Percentiles rank a stretch among this genome's conserved stretches.
These are phyloP conservation scores for Phialophora verrucosa DNA, from an alignment of 2,329 filamentous ascomycete species.

Conservation along the genomic window DNA sequence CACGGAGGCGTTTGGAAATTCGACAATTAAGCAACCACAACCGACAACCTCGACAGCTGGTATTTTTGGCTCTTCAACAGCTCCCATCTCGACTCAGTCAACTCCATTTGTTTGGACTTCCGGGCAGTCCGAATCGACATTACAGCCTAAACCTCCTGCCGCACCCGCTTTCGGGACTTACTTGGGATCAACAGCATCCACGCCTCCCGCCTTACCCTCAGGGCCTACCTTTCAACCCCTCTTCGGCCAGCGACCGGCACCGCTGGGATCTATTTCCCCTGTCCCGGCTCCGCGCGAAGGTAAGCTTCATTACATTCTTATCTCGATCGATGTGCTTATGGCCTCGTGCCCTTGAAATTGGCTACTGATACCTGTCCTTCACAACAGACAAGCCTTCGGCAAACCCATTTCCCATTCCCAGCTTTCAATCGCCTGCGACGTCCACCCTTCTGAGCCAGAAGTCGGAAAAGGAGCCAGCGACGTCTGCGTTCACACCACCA, in stretches of 20 bases:
- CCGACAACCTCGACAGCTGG: conserved; percentile 1
- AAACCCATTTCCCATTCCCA: background rate
- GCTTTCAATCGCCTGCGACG: conserved; percentile 8
- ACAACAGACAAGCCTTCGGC: conserved; percentile 12
- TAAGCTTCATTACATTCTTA: conserved; percentile 1
- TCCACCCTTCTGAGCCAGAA: background rate
- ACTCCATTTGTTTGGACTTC: conserved; percentile 1
- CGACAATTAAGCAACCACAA: background rate
- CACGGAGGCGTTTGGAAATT: background rate
- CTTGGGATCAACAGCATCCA: background rate
- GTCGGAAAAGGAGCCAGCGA: background rate
- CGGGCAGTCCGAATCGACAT: background rate
- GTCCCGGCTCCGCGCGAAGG: conserved; percentile 7
- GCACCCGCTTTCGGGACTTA: background rate
- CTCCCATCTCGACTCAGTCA: background rate
- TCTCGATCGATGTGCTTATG: background rate
- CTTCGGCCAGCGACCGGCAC: conserved; percentile 3
- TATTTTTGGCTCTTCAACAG: background rate
- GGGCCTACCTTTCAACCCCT: background rate
- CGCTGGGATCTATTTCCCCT: conserved; percentile 7
- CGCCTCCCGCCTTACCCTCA: background rate
- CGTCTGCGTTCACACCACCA: background rate
- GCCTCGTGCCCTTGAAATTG: background rate
- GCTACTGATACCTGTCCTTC: background rate
- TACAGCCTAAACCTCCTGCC: background rate